A percentile compares a stretch with the other conserved stretches of the same genome.
Evolutionary conservation across 2,329 filamentous ascomycete genomes (phyloP).

Genomic region (Cladosporium sp.): DNA sequence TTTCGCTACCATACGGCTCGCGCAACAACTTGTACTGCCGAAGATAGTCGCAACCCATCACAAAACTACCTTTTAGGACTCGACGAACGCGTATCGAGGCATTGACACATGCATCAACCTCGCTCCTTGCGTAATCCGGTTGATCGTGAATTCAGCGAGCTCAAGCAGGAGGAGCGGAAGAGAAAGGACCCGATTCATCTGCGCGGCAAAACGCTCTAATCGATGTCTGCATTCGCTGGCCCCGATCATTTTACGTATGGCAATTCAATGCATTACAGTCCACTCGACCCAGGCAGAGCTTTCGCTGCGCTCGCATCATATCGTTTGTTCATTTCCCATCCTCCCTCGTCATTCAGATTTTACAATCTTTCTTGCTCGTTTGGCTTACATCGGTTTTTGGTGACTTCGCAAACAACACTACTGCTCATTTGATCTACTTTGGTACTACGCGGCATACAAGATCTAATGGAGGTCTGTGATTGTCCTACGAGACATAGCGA

Average conservation of each 20-base stretch:
- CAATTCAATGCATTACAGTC: background rate
- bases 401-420: background rate
- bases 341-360: background rate
- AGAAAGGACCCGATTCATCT: too few species aligned
- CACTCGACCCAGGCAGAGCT: background rate
- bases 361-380: background rate
- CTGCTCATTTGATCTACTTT: background rate
- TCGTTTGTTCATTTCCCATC: background rate
- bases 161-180: too few species aligned
- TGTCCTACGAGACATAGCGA: background rate
- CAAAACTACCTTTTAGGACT: too few species aligned
- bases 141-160: too few species aligned
- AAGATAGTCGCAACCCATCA: too few species aligned
- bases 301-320: background rate
- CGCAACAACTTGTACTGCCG: too few species aligned
- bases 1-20: too few species aligned
- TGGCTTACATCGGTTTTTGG: too few species aligned
- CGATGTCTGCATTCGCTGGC: background rate
- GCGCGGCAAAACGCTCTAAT: too few species aligned
- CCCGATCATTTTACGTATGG: background rate
- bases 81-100: too few species aligned
- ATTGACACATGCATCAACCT: too few species aligned
- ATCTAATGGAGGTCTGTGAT: background rate
- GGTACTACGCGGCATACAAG: background rate
- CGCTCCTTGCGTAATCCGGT: too few species aligned